Conservation (phyloP, 768 basidiomycete species). For the Rickenella mellea region DNA sequence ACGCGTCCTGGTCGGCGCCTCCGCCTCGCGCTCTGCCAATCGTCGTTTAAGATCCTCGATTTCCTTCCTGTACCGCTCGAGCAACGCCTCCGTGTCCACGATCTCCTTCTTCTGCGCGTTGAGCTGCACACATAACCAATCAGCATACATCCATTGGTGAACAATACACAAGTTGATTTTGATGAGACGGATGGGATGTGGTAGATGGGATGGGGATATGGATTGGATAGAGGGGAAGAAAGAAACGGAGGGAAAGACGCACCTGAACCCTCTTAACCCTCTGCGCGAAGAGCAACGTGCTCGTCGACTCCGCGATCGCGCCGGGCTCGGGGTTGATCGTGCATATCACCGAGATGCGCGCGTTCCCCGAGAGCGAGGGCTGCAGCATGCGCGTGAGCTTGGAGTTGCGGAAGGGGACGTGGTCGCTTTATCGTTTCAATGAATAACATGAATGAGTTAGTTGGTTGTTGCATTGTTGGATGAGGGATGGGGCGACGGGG, state of each 20-base stretch:
- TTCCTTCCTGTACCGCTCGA: constrained; percentile 90
- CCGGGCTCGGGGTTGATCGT: constrained; percentile 81
- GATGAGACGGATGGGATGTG: too few relatives aligned
- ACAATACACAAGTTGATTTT: not conserved
- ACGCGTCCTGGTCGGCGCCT: constrained; percentile 39
- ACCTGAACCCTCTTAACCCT: constrained; percentile 85
- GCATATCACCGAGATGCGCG: constrained; percentile 92
- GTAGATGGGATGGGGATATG: too few relatives aligned
- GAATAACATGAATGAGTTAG: not conserved
- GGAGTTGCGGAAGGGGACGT: constrained; percentile 91
- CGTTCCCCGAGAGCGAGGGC: constrained; percentile 90
- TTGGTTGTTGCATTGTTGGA: not conserved
- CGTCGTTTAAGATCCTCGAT: constrained; percentile 82
- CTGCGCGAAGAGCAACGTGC: constrained; percentile 85
- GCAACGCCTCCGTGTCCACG: constrained; percentile 85
- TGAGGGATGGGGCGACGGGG: not conserved
- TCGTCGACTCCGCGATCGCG: constrained; percentile 77
- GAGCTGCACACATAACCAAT: constrained; percentile 28
- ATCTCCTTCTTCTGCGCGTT: constrained; percentile 90
- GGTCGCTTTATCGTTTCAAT: constrained; percentile 42
- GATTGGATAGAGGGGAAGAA: too few relatives aligned
- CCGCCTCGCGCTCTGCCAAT: constrained; percentile 60
- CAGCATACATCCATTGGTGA: not conserved
- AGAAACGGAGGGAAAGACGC: constrained; percentile 11
- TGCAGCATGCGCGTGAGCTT: constrained; percentile 93